A percentile compares a stretch with the other conserved stretches of the same genome.
phyloP scores from a whole-genome alignment of 305 asterid genomes.

The Ilex paraguariensis region DNA sequence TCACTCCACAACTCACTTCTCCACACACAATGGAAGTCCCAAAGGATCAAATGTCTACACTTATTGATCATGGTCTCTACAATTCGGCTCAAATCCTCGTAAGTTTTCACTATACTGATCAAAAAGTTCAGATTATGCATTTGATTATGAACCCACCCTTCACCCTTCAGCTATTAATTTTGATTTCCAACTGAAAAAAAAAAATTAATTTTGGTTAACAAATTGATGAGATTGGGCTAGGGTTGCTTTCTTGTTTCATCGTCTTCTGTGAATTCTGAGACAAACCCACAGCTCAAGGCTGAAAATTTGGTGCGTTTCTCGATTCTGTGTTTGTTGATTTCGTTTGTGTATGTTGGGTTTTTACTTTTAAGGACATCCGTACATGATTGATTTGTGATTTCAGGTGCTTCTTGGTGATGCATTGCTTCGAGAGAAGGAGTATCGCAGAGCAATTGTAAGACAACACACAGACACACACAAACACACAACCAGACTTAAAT shows the following conservation, averaged over 20 bases:
- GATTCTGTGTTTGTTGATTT: slow-evolving; percentile 10
- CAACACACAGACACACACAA: neutral
- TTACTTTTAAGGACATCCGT: neutral
- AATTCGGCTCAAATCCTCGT: slow-evolving; percentile 90
- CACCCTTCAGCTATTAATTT: slow-evolving; percentile 6
- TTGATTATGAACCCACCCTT: neutral
- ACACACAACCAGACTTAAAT: neutral
- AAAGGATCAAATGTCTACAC: slow-evolving; percentile 65
- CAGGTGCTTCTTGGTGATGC: slow-evolving; percentile 91
- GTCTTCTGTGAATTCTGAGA: slow-evolving; percentile 55
- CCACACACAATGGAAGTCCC: slow-evolving; percentile 66
- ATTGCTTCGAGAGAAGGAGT: slow-evolving; percentile 66
- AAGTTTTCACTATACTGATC: slow-evolving; percentile 1
- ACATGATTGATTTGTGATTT: slow-evolving; percentile 16
- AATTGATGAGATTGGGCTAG: slow-evolving; percentile 25
- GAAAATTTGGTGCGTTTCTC: slow-evolving; percentile 66
- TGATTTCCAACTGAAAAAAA: neutral
- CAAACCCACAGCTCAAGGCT: slow-evolving; percentile 76
- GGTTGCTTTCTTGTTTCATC: slow-evolving; percentile 95
- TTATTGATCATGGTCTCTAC: slow-evolving; percentile 83
- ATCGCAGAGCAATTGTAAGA: slow-evolving; percentile 87
- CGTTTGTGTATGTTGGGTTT: slow-evolving; percentile 3
- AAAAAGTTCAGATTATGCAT: neutral
- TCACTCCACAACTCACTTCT: neutral
- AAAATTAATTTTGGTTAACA: neutral